phyloP scores from a whole-genome alignment of 495 filamentous ascomycete genomes.

The Clohesyomyces aquaticus region DNA sequence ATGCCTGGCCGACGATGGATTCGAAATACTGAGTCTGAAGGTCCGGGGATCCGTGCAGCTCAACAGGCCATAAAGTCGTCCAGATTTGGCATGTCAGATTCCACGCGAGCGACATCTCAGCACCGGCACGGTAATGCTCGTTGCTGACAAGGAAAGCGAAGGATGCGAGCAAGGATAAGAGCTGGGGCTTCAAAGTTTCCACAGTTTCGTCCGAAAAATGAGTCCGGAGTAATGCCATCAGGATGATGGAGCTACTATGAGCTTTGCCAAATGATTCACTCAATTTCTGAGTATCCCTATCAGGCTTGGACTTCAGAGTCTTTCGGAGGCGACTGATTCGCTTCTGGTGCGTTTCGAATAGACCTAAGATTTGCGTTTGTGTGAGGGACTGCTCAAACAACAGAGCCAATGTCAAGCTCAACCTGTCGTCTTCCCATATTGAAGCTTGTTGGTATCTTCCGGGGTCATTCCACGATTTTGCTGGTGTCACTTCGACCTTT shows the following conservation, averaged over 20 bases:
- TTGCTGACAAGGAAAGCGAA: constrained; percentile 8
- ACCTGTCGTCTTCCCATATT: constrained; percentile 28
- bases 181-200: constrained; percentile 4
- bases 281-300: neutral
- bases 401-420: constrained; percentile 11
- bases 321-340: constrained; percentile 2
- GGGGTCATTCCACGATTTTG: neutral
- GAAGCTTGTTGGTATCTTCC: neutral
- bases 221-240: constrained; percentile 18
- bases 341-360: constrained; percentile 20
- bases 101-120: constrained; percentile 17
- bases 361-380: constrained; percentile 16
- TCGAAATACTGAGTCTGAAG: constrained; percentile 9
- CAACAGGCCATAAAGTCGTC: constrained; percentile 27
- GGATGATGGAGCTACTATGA: constrained; percentile 17
- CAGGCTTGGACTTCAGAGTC: neutral
- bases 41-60: constrained; percentile 11
- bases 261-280: neutral
- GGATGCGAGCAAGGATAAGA: constrained; percentile 5
- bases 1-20: constrained; percentile 11
- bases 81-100: constrained; percentile 16
- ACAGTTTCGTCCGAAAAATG: constrained; percentile 21
- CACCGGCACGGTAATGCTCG: constrained; percentile 1
- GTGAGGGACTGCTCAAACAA: constrained; percentile 31
- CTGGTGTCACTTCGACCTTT: neutral